Evolutionary conservation across 179 eudicot species (phyloP), one percentile per base, ranked within the genome.

Genomic region (Vitellaria paradoxa): DNA sequence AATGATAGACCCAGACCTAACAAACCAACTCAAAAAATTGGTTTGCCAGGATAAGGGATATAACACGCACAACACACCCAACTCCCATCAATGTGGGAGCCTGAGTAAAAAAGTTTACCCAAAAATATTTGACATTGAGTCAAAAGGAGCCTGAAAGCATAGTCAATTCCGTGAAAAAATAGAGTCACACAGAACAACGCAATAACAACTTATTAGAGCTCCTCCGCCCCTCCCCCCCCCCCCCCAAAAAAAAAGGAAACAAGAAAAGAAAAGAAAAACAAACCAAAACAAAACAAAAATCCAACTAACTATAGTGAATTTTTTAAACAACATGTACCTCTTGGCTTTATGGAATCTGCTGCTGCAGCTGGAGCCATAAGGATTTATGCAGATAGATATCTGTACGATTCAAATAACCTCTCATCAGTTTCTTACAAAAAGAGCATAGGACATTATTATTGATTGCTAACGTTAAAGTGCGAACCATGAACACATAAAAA

Each of bases 291-390:
- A 42, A 4, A 40, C 56, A 75, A 8, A 7, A 21, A 49, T 13
- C 10, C 12, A 65, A 49, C 57, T 30, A 68, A 23, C 12, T 9
- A 8, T 21, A 20, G n/a, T 23, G 11, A 5, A 21, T 7, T 37
- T 76, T 30, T n/a, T 11, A 5, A 60, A 49, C n/a, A 45, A 50
- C 24, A 52, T 50, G 9, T 56, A 81, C 84, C 84, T 81, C 78
- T 72, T 77, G 84, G 81, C 73, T 81, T 78, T 55, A 81, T 59
- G 0, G 76, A 71, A 57, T 76, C 74, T 65, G 81, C 20, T 14
- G 68, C 81, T 0, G 74, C 77, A 24, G 77, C 78, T 37, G 84
- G 81, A 72, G 84, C 77, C 84, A 81, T 81, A 37, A 52, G 15
- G 11, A 13, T 13, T 49, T 77, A 21, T 40, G 26, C 23, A 17